Conservation (phyloP, 306 rosid species). For the Cotoneaster glaucophyllus region DNA sequence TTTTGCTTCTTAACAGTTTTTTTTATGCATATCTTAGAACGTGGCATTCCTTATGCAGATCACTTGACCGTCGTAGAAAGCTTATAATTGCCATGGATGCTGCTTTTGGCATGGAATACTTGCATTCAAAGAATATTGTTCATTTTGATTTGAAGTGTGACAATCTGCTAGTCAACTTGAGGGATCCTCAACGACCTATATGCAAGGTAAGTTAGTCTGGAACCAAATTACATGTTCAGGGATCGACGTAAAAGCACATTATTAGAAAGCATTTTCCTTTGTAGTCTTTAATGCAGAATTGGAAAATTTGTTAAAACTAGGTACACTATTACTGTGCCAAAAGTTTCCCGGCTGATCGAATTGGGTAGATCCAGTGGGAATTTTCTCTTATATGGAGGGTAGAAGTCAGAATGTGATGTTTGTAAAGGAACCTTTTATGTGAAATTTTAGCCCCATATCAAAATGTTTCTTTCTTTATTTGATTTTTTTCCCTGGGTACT, state of each 20-base stretch:
- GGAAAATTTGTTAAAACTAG: background rate
- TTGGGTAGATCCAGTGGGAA: background rate
- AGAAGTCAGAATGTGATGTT: background rate
- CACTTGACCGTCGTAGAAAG: slow-evolving; percentile 21
- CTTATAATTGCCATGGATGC: slow-evolving; percentile 33
- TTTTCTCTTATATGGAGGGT: background rate
- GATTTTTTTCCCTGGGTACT: background rate
- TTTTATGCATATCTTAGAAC: slow-evolving; percentile 10
- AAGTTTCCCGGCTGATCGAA: background rate
- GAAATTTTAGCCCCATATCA: background rate
- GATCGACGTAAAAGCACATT: background rate
- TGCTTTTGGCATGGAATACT: slow-evolving; percentile 31
- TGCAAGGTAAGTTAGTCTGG: slow-evolving; percentile 24
- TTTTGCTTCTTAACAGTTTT: slow-evolving; percentile 8
- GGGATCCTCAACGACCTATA: slow-evolving; percentile 33
- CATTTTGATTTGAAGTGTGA: slow-evolving; percentile 36
- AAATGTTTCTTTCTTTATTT: background rate
- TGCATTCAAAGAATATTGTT: slow-evolving; percentile 28
- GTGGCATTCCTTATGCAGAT: slow-evolving; percentile 12
- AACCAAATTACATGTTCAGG: background rate
- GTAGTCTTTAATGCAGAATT: background rate
- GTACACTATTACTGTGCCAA: background rate
- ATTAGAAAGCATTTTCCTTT: background rate
- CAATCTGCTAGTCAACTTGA: slow-evolving; percentile 27
- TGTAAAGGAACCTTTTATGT: background rate